phyloP scores from a whole-genome alignment of 2,329 filamentous ascomycete species.

The Mollisiaceae sp. region DNA sequence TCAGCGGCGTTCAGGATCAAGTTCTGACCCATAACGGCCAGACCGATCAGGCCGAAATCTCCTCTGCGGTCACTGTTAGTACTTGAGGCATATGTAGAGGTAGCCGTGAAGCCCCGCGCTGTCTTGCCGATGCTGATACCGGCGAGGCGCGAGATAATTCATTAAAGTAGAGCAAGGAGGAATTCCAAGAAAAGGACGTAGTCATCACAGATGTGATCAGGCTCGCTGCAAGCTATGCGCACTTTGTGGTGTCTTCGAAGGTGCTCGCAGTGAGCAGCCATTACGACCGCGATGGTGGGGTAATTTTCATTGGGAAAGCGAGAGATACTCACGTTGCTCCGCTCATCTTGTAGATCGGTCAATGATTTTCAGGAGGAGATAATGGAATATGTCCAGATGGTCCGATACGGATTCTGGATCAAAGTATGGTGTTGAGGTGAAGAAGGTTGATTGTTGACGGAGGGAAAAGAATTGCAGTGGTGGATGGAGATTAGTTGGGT shows the following conservation, averaged over 20 bases:
- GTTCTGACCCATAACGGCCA: slow-evolving; percentile 91
- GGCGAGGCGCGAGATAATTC: slow-evolving; percentile 73
- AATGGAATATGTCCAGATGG: slow-evolving; percentile 9
- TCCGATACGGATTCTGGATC: slow-evolving; percentile 15
- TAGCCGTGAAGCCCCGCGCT: slow-evolving; percentile 19
- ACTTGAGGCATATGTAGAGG: slow-evolving; percentile 24
- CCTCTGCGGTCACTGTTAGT: slow-evolving; percentile 44
- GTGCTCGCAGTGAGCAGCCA: slow-evolving; percentile 19
- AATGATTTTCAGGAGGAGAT: slow-evolving; percentile 13
- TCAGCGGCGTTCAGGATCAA: slow-evolving; percentile 89
- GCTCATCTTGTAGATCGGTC: slow-evolving; percentile 36
- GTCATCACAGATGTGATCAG: slow-evolving; percentile 10
- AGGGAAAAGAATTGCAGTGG: slow-evolving; percentile 16
- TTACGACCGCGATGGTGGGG: slow-evolving; percentile 40
- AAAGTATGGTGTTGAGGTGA: not conserved
- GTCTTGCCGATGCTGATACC: slow-evolving; percentile 73
- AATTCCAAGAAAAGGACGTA: slow-evolving; percentile 15
- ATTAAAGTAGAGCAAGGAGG: slow-evolving; percentile 41
- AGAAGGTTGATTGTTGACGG: not conserved
- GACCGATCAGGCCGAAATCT: slow-evolving; percentile 90
- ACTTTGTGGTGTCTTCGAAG: not conserved
- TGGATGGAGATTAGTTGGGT: slow-evolving; percentile 14
- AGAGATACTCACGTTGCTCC: slow-evolving; percentile 63
- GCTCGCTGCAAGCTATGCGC: slow-evolving; percentile 18
- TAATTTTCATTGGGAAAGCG: slow-evolving; percentile 41